Evolutionary conservation across 176 grass and related monocot species (phyloP).

Genomic region (Aegilops longissima): DNA sequence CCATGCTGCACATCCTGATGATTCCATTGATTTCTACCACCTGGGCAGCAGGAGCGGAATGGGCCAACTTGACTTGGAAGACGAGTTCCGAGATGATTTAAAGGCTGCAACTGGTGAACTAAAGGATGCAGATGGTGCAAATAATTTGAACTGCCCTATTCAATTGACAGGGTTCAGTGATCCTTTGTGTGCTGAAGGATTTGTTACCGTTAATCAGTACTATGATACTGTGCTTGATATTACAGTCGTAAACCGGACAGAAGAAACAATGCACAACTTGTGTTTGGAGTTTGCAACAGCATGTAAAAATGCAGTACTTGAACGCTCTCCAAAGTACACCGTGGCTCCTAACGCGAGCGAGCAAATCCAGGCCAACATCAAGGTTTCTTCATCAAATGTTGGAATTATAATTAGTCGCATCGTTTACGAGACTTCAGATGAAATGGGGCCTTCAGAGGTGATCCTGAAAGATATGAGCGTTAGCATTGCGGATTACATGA

Average conservation of each 20-base stretch:
- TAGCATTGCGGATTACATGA: slow-evolving; percentile 62
- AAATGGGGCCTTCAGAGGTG: slow-evolving; percentile 40
- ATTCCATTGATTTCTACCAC: slow-evolving; percentile 87
- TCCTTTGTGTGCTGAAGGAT: neutral
- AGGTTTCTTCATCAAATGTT: slow-evolving; percentile 53
- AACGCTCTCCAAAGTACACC: neutral
- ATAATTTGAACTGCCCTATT: neutral
- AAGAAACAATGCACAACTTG: slow-evolving; percentile 55
- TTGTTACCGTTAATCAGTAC: slow-evolving; percentile 35
- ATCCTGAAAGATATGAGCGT: slow-evolving; percentile 62
- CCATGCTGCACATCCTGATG: slow-evolving; percentile 66
- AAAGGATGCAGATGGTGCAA: neutral
- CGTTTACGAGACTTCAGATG: slow-evolving; percentile 6
- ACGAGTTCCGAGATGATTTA: neutral
- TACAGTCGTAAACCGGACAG: slow-evolving; percentile 47
- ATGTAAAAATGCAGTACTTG: too few relatives aligned
- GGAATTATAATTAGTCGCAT: slow-evolving; percentile 54
- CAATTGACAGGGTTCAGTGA: neutral
- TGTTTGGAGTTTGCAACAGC: slow-evolving; percentile 15
- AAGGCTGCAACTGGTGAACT: neutral
- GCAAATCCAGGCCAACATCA: slow-evolving; percentile 52
- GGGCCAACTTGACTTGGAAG: neutral
- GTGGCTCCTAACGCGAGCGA: slow-evolving; percentile 42
- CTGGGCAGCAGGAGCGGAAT: slow-evolving; percentile 42
- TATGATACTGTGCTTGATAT: slow-evolving; percentile 57